These are phyloP conservation scores for Volvariella volvacea DNA, from an alignment of 1,284 basidiomycete genomes.

Conservation along the genomic window DNA sequence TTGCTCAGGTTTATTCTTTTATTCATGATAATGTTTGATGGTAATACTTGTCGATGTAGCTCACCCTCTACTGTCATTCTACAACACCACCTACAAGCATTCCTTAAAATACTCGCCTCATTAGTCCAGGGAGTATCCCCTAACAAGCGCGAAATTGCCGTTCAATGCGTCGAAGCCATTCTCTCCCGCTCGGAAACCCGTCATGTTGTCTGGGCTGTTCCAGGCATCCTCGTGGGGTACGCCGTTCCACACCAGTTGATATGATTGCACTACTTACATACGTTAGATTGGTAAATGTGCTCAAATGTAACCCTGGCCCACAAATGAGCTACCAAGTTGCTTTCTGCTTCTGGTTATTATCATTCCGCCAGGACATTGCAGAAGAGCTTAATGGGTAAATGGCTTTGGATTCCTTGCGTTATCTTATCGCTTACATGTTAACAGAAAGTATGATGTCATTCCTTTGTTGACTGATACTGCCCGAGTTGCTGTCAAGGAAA, in stretches of 20 bases:
- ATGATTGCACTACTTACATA: conserved; percentile 1
- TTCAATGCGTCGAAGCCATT: conserved; percentile 87
- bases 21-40: not conserved
- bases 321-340: conserved; percentile 95
- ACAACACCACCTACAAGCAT: conserved; percentile 55
- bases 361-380: conserved; percentile 83
- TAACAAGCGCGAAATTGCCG: conserved; percentile 82
- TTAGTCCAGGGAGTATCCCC: conserved; percentile 57
- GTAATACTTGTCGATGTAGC: conserved; percentile 23
- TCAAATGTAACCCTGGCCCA: conserved; percentile 72
- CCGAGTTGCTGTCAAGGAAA: conserved; percentile 92
- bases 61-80: conserved; percentile 49
- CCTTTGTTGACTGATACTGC: conserved; percentile 84
- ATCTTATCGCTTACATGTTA: not conserved
- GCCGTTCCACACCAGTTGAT: conserved; percentile 3
- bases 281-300: conserved; percentile 67
- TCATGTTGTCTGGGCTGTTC: conserved; percentile 62
- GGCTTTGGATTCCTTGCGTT: not conserved
- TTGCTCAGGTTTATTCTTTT: conserved; percentile 57
- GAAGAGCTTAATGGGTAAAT: conserved; percentile 75
- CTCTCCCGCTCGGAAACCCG: conserved; percentile 78
- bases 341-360: conserved; percentile 91
- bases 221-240: conserved; percentile 64
- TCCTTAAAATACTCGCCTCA: conserved; percentile 58
- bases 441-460: conserved; percentile 84